Percentiles rank a stretch among this genome's conserved stretches.
Evolutionary conservation across 345 rosid genomes (phyloP).

Genomic region (Syzygium jambos): DNA sequence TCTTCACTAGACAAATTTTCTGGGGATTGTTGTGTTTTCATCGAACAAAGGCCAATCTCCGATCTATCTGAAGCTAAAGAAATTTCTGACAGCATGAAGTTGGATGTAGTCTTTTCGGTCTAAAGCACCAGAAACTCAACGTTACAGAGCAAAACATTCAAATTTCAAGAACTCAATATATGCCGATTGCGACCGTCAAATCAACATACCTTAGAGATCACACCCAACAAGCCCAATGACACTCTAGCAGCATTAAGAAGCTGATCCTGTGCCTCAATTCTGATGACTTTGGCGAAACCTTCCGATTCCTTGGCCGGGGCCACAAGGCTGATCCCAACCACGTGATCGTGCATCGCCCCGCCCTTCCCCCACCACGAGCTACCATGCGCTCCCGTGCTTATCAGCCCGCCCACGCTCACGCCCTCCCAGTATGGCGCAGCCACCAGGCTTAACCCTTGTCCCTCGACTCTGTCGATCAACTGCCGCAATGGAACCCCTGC

Average conservation of each 20-base stretch:
- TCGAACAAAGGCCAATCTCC: no score
- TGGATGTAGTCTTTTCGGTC: neutral
- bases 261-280: conserved; percentile 38
- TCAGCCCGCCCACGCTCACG: conserved; percentile 73
- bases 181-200: neutral
- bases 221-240: conserved; percentile 68
- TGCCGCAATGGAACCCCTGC: conserved; percentile 59
- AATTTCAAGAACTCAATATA: neutral
- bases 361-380: conserved; percentile 95
- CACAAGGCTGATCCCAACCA: conserved; percentile 52
- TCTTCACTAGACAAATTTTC: neutral
- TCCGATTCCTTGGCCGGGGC: conserved; percentile 47
- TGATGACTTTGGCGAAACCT: conserved; percentile 56
- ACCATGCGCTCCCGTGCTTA: conserved; percentile 90
- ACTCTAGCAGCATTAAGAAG: conserved; percentile 67
- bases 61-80: neutral
- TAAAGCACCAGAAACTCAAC: rapidly evolving
- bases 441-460: conserved; percentile 51
- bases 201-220: conserved; percentile 70
- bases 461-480: conserved; percentile 62
- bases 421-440: conserved; percentile 96
- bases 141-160: neutral
- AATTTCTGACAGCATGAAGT: neutral
- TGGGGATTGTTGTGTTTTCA: neutral
- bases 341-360: conserved; percentile 90